Evolutionary conservation across 306 rosid species (phyloP).

Genomic region (Quercus suber): DNA sequence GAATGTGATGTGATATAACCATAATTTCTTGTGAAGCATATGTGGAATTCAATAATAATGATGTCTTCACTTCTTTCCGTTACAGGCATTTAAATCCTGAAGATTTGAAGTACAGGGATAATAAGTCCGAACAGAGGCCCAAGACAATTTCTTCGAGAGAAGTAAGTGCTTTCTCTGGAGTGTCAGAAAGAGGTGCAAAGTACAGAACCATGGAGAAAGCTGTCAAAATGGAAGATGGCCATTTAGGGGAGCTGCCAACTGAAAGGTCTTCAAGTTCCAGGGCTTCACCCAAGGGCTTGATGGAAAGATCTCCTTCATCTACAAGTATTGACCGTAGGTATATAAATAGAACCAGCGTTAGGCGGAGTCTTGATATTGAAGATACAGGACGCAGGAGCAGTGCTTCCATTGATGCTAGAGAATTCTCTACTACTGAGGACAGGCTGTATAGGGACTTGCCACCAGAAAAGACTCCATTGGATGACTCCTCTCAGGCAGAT

Average conservation of each 20-base stretch:
- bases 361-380: conserved; percentile 68
- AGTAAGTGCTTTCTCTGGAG: conserved; percentile 47
- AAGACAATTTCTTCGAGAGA: conserved; percentile 56
- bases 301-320: conserved; percentile 78
- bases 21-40: background rate
- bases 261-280: conserved; percentile 80
- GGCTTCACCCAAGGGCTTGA: conserved; percentile 73
- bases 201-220: conserved; percentile 66
- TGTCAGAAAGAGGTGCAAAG: conserved; percentile 61
- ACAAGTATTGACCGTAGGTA: conserved; percentile 73
- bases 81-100: conserved; percentile 61
- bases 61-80: conserved; percentile 11
- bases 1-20: background rate
- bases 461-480: conserved; percentile 58
- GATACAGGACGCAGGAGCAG: conserved; percentile 74
- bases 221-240: conserved; percentile 57
- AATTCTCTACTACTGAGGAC: conserved; percentile 60
- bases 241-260: conserved; percentile 55
- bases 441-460: conserved; percentile 56
- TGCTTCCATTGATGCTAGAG: conserved; percentile 57
- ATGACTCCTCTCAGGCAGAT: conserved; percentile 65
- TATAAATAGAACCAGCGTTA: conserved; percentile 47
- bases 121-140: conserved; percentile 53
- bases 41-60: background rate
- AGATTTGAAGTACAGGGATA: conserved; percentile 64